Conservation (phyloP, 1,139 yeast genomes). For the Nakaseomyces nivariensis region DNA sequence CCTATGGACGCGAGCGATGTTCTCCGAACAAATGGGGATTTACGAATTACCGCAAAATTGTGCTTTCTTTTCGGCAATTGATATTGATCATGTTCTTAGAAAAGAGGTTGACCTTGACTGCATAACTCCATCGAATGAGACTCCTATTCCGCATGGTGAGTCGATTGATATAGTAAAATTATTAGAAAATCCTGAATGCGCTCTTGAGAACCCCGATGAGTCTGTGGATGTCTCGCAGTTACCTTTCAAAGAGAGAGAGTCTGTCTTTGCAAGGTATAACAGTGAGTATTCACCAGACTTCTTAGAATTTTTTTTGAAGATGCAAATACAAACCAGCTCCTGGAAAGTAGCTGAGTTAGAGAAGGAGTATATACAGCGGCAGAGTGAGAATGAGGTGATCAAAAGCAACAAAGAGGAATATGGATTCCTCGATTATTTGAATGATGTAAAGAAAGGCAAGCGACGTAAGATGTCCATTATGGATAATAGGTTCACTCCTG, state of each 20-base stretch:
- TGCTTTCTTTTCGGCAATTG: conserved; percentile 93
- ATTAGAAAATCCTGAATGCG: conserved; percentile 31
- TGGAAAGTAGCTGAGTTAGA: conserved; percentile 20
- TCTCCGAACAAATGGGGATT: conserved; percentile 86
- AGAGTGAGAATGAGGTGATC: conserved; percentile 10
- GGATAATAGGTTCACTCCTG: conserved; percentile 6
- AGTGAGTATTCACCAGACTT: conserved; percentile 20
- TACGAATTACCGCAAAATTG: conserved; percentile 86
- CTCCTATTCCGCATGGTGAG: conserved; percentile 70
- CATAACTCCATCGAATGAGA: conserved; percentile 77
- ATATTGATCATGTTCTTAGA: conserved; percentile 75
- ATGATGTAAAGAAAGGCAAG: conserved; percentile 16
- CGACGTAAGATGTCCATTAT: conserved; percentile 17
- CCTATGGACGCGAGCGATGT: conserved; percentile 94
- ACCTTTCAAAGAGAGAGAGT: conserved; percentile 18
- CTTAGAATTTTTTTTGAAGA: conserved; percentile 19
- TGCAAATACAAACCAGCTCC: conserved; percentile 24
- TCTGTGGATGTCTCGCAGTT: conserved; percentile 13
- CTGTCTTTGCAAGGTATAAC: conserved; percentile 24
- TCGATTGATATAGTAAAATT: conserved; percentile 52
- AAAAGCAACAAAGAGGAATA: conserved; percentile 10
- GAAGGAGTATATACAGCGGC: conserved; percentile 14
- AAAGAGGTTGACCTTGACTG: conserved; percentile 87
- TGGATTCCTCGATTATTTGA: conserved; percentile 17
- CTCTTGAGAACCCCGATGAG: conserved; percentile 14